Evolutionary conservation across 2,329 filamentous ascomycete species (phyloP).

Genomic region (Nemania bipapillata): DNA sequence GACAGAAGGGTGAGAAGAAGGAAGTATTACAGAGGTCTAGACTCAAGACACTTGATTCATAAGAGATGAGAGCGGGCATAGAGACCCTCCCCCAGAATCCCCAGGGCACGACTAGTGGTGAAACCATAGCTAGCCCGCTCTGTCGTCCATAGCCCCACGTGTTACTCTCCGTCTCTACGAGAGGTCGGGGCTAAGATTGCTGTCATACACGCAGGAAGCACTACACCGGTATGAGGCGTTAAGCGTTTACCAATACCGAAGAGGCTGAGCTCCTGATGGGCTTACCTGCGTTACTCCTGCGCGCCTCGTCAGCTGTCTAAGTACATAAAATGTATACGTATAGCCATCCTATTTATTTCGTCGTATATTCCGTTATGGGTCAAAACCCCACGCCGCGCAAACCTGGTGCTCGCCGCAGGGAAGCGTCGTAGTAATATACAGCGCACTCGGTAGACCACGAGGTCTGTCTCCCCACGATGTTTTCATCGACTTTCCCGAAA

Average conservation of each 20-base stretch:
- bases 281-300: conserved; percentile 5
- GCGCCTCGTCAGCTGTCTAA: conserved; percentile 22
- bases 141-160: conserved; percentile 22
- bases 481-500: conserved; percentile 18
- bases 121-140: neutral
- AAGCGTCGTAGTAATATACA: conserved; percentile 20
- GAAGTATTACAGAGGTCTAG: neutral
- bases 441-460: neutral
- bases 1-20: neutral
- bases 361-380: conserved; percentile 2
- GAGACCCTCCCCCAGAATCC: conserved; percentile 4
- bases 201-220: neutral
- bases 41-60: neutral
- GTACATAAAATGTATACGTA: too few species aligned
- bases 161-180: conserved; percentile 11
- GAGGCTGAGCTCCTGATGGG: conserved; percentile 16
- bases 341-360: neutral
- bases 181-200: conserved; percentile 14
- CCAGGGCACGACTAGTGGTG: neutral
- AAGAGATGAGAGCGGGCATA: conserved; percentile 2
- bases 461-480: conserved; percentile 17
- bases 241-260: conserved; percentile 3
- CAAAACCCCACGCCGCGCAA: conserved; percentile 19
- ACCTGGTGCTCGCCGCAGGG: neutral
- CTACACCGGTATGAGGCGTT: neutral